phyloP scores from a whole-genome alignment of 345 rosid species.

The Passiflora organensis region DNA sequence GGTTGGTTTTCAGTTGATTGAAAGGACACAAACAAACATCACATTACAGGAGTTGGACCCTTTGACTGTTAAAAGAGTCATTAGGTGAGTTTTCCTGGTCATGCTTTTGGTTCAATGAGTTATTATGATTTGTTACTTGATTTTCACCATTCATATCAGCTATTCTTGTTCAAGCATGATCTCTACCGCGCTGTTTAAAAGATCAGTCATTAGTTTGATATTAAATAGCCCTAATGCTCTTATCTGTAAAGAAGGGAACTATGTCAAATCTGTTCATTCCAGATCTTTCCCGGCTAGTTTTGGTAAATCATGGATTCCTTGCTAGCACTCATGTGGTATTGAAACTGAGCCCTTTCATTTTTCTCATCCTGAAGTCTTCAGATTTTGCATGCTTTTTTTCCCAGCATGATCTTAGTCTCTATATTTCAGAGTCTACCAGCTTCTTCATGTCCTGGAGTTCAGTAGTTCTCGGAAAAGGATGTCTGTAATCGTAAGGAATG shows the following conservation, averaged over 20 bases:
- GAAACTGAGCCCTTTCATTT: too few relatives aligned
- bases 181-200: too few relatives aligned
- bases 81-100: constrained; percentile 36
- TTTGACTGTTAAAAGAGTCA: constrained; percentile 25
- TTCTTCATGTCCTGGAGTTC: constrained; percentile 84
- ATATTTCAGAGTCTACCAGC: constrained; percentile 53
- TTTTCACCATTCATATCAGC: not conserved
- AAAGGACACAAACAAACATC: constrained; percentile 53
- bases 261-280: too few relatives aligned
- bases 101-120: not conserved
- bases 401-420: constrained; percentile 9
- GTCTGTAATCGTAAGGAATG: constrained; percentile 79
- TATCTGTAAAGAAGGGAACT: too few relatives aligned
- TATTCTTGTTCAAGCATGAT: not conserved
- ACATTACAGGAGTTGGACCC: constrained; percentile 55
- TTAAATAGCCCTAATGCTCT: too few relatives aligned
- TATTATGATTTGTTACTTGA: not conserved
- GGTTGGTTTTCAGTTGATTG: constrained; percentile 68
- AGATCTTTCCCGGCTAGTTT: not conserved
- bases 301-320: not conserved
- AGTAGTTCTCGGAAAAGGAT: constrained; percentile 78
- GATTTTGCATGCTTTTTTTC: not conserved
- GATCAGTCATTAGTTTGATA: too few relatives aligned
- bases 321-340: too few relatives aligned
- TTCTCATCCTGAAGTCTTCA: too few relatives aligned